Conservation (phyloP, 345 rosid species). For the Boechera retrofracta region DNA sequence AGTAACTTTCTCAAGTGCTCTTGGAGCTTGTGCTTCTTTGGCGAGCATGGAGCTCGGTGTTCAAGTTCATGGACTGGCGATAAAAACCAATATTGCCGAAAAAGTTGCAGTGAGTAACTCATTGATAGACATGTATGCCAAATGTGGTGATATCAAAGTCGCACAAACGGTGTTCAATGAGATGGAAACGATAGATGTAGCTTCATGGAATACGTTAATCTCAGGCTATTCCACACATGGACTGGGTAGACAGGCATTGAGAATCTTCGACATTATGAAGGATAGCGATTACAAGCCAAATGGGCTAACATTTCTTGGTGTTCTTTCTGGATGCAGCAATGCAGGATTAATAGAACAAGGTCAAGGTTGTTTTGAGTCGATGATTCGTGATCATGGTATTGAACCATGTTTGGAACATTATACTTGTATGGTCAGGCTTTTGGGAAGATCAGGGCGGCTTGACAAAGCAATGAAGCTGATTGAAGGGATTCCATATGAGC, state of each 20-base stretch:
- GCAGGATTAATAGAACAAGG: constrained; percentile 73
- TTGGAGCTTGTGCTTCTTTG: constrained; percentile 79
- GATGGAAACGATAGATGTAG: constrained; percentile 55
- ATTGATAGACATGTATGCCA: constrained; percentile 92
- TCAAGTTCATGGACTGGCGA: constrained; percentile 67
- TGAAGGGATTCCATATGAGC: constrained; percentile 65
- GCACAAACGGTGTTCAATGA: constrained; percentile 64
- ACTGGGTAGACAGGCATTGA: constrained; percentile 59
- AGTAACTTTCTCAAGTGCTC: constrained; percentile 79
- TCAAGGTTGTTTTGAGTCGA: constrained; percentile 67
- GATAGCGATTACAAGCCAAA: constrained; percentile 61
- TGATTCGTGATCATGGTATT: constrained; percentile 67
- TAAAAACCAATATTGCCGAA: constrained; percentile 64
- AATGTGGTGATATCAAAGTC: constrained; percentile 74
- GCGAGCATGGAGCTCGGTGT: constrained; percentile 74
- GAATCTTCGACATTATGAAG: constrained; percentile 65
- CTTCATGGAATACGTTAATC: constrained; percentile 86
- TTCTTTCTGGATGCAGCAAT: constrained; percentile 86
- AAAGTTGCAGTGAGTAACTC: constrained; percentile 68
- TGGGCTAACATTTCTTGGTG: constrained; percentile 68
- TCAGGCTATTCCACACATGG: constrained; percentile 88
- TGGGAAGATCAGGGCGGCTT: constrained; percentile 79
- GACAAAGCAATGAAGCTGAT: constrained; percentile 71
- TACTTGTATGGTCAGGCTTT: constrained; percentile 80
- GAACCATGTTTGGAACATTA: constrained; percentile 84